Conservation (phyloP, 1,284 basidiomycete genomes). For the Sanghuangporus weigelae region DNA sequence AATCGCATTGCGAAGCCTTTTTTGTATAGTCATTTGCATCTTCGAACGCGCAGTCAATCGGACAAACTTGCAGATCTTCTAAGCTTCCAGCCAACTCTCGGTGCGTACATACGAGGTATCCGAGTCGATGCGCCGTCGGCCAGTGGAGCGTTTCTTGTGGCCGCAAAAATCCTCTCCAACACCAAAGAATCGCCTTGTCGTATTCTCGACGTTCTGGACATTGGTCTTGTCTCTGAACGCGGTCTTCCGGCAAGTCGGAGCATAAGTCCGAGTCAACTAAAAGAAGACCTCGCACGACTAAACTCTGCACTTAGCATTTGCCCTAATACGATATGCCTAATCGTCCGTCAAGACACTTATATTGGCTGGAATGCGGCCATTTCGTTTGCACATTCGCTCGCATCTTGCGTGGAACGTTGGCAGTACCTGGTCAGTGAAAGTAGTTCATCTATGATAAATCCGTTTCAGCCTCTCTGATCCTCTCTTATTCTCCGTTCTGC, state of each 20-base stretch:
- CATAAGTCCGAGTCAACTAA: not conserved
- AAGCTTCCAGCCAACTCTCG: conserved; percentile 31
- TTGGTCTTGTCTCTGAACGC: conserved; percentile 37
- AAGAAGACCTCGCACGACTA: conserved; percentile 31
- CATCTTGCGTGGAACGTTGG: conserved; percentile 5
- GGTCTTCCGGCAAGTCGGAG: conserved; percentile 22
- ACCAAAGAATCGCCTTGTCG: not conserved
- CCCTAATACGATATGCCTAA: conserved; percentile 3
- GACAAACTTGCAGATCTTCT: conserved; percentile 37
- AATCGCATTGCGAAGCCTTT: conserved; percentile 47
- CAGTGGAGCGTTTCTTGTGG: conserved; percentile 27
- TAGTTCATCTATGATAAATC: conserved; percentile 7
- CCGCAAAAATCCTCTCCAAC: conserved; percentile 21
- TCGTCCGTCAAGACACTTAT: conserved; percentile 11
- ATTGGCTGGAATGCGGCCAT: not conserved
- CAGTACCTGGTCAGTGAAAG: conserved; percentile 16
- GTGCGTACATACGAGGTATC: conserved; percentile 34
- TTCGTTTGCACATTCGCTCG: not conserved
- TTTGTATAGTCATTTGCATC: conserved; percentile 42
- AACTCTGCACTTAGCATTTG: conserved; percentile 33
- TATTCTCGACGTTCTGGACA: conserved; percentile 34
- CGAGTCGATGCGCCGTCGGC: conserved; percentile 31
- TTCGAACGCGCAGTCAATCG: conserved; percentile 35
- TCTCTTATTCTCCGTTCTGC: not conserved
- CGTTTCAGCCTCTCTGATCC: conserved; percentile 10